Conservation (phyloP, 371 early-diverging fungal species). For the Rhizopus arrhizus region DNA sequence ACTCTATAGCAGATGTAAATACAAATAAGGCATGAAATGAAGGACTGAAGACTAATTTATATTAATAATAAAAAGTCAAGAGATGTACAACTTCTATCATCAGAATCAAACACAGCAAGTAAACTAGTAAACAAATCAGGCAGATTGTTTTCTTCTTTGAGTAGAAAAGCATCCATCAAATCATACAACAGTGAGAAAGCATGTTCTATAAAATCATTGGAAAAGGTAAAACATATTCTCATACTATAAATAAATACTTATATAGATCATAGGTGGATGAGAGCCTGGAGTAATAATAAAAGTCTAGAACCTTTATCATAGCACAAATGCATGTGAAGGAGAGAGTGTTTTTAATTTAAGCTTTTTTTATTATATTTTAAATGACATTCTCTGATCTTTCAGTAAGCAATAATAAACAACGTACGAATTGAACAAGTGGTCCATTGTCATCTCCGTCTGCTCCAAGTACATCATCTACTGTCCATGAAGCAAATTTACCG, state of each 20-base stretch:
- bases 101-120: slow-evolving; percentile 18
- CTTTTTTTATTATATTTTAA: slow-evolving; percentile 1
- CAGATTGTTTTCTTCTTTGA: slow-evolving; percentile 32
- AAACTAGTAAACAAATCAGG: slow-evolving; percentile 20
- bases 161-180: slow-evolving; percentile 31
- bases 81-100: slow-evolving; percentile 18
- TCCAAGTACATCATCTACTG: slow-evolving; percentile 42
- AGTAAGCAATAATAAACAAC: slow-evolving; percentile 39
- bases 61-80: slow-evolving; percentile 4
- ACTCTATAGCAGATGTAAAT: slow-evolving; percentile 1
- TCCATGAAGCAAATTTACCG: slow-evolving; percentile 52
- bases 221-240: slow-evolving; percentile 28
- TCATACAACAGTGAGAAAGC: slow-evolving; percentile 24
- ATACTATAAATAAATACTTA: not conserved
- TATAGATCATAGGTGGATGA: not conserved
- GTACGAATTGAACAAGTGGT: slow-evolving; percentile 39
- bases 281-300: not conserved
- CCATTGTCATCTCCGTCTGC: slow-evolving; percentile 14
- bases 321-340: not conserved
- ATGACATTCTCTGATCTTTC: slow-evolving; percentile 27
- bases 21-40: not conserved
- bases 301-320: too few relatives aligned
- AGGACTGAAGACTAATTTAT: not conserved
- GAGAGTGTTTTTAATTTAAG: not conserved
- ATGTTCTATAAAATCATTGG: slow-evolving; percentile 27